Evolutionary conservation across 805 yeast species (phyloP), one percentile per base, ranked within the genome.

Genomic region (Dipodascus geniculatus): DNA sequence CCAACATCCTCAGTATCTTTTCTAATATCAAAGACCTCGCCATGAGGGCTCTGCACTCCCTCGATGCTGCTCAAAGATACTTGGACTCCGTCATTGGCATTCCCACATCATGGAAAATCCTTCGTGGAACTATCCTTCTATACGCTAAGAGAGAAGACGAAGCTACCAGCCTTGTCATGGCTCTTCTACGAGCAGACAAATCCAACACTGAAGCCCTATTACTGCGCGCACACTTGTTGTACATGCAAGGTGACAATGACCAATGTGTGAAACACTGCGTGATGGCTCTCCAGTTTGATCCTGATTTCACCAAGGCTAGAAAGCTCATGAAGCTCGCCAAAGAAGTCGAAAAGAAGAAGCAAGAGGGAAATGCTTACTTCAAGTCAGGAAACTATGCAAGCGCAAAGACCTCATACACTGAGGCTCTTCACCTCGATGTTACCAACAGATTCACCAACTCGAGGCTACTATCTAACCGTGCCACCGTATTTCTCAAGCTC

Each of bases 401-500:
- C 33, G 96, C 97, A 4, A 71, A 82, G n/a, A 81, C 76, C 9
- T 65, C 74, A 2, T 91, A 93, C 67, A 77, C 91, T 1, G 66
- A 75, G 56, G 97, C 96, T 6, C 84, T 91, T 35, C 83, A 75
- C 24, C 58, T 83, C 14, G 83, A 83, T 59, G 71, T 77, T 1
- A 59, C 68, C 11, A 81, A 82, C 51, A 79, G 86, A 1, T 75
- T 82, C 31, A 60, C 60, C 16, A 67, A 63, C 53, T 54, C 69
- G 50, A 65, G 62, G 54, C 81, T 83, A 57, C 87, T 74, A 64
- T 83, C 96, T 8, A 91, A 91, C 68, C 75, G 96, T 58, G 96
- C 98, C 0, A 89, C 90, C 55, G 95, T 86, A 1, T 82, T 87
- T 60, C 75, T 87, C 61, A 82, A 85, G 63, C 66, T 85, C 51